Conservation (phyloP, 1,284 basidiomycete genomes). For the Athelia psychrophila region DNA sequence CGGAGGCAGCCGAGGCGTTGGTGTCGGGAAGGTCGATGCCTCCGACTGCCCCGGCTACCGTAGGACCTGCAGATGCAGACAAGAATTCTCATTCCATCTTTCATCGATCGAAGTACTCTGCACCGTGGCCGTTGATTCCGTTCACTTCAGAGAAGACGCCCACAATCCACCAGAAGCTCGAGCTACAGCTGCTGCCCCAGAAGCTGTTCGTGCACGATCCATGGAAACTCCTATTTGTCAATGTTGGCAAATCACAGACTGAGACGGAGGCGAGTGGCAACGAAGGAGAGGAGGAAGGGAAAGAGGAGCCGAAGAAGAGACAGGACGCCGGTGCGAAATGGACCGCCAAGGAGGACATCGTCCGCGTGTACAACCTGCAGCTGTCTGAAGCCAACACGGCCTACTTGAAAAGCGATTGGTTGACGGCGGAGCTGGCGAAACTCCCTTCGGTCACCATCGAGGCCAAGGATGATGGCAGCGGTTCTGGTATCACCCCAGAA, state of each 20-base stretch:
- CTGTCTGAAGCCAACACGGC: not conserved
- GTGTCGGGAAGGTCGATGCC: slow-evolving; percentile 1
- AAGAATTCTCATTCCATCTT: slow-evolving; percentile 14
- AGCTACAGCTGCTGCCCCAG: slow-evolving; percentile 30
- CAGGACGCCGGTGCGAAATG: not conserved
- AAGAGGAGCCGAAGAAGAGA: not conserved
- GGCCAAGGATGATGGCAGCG: slow-evolving; percentile 2
- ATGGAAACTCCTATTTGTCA: slow-evolving; percentile 21
- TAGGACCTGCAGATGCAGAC: slow-evolving; percentile 2
- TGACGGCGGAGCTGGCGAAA: slow-evolving; percentile 14
- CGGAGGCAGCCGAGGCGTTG: slow-evolving; percentile 15
- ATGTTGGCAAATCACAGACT: not conserved
- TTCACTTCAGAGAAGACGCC: slow-evolving; percentile 11
- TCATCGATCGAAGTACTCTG: slow-evolving; percentile 27
- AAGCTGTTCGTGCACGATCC: slow-evolving; percentile 35
- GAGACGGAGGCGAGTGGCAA: not conserved
- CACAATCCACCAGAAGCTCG: slow-evolving; percentile 28
- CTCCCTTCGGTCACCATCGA: slow-evolving; percentile 7
- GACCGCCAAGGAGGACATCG: not conserved
- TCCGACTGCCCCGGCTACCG: slow-evolving; percentile 11
- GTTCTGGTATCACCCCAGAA: slow-evolving; percentile 15
- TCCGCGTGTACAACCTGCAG: not conserved
- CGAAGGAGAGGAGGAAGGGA: not conserved
- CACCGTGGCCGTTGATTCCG: slow-evolving; percentile 32
- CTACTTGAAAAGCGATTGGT: not conserved